phyloP scores from a whole-genome alignment of 768 basidiomycete species.

The Asterophora parasitica region DNA sequence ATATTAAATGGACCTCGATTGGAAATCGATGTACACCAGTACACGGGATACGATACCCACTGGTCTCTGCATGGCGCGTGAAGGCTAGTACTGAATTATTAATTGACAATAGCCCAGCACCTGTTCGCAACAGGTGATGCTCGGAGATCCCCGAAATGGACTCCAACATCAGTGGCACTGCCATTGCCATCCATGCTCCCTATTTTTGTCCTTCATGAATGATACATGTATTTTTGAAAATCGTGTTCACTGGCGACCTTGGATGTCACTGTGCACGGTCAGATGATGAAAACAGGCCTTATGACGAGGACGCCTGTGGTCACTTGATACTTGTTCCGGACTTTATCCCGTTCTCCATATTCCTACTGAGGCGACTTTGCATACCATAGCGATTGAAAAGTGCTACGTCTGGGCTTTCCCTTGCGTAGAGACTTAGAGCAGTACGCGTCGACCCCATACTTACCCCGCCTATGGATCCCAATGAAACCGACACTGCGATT shows the following conservation, averaged over 20 bases:
- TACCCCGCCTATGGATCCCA: no score
- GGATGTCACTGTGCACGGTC: neutral
- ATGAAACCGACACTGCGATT: neutral
- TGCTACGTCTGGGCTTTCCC: neutral
- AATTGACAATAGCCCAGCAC: no score
- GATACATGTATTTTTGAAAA: no score
- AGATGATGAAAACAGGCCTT: neutral
- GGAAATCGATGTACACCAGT: neutral
- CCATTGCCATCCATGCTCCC: no score
- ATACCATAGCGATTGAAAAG: neutral
- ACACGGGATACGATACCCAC: neutral
- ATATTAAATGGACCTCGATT: neutral
- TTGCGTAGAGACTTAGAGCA: no score
- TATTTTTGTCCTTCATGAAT: no score
- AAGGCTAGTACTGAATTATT: neutral
- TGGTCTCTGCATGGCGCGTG: neutral
- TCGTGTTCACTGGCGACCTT: no score
- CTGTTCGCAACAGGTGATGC: no score
- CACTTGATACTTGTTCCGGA: neutral
- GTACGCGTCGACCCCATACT: no score
- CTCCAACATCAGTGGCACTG: no score
- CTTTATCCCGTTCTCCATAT: neutral
- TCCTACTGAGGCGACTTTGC: neutral
- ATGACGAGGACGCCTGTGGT: neutral
- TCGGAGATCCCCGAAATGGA: no score